Evolutionary conservation across 2,329 filamentous ascomycete species (phyloP), one percentile per base, ranked within the genome.

Genomic region (Monilinia fructicola): DNA sequence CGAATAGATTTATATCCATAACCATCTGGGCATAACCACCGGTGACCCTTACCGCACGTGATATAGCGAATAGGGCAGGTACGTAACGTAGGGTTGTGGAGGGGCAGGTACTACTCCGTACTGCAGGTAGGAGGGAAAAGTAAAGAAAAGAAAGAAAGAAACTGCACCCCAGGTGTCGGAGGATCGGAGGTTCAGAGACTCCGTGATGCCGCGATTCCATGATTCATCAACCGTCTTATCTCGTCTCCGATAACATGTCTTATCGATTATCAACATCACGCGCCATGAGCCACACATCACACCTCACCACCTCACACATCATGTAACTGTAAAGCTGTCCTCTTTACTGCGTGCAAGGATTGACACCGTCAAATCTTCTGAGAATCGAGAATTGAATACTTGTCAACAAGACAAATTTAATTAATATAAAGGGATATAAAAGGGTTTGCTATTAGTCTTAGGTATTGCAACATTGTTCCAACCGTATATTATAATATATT

Each of bases 341-440:
- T 67, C 55, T 67, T 65, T 54, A 21, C 28, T 59, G 10, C 54
- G 12, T n/a, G 23, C 66, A 60, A 67, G 54, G 61, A 54, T 67
- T 38, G 48, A 23, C n/a, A 60, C 5, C 26, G 9, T 48, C 28
- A 35, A 31, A 59, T 62, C 6, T 23, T 21, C 26, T n/a, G n/a
- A 12, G 12, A 18, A 59, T 28, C 42, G 31, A 35, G 31, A 35
- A 6, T 35, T 26, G 54, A 21, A 54, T 60, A 65, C 64, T 35
- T 65, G 54, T 60, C 35, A 59, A 26, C 4, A 65, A 65, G 63
- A 52, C 10, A 58, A 59, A 40, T 4, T 2, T 26, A 16, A 59
- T 26, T 26, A 42, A 23, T 26, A 59, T 35, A 28, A 31, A 11
- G n/a, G 18, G 18, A 12, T 35, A 35, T 35, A 52, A 38, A 9